A percentile compares a stretch with the other conserved stretches of the same genome.
These are phyloP conservation scores for Phenoliferia sp. DNA, from an alignment of 1,284 basidiomycete species.

Conservation along the genomic window DNA sequence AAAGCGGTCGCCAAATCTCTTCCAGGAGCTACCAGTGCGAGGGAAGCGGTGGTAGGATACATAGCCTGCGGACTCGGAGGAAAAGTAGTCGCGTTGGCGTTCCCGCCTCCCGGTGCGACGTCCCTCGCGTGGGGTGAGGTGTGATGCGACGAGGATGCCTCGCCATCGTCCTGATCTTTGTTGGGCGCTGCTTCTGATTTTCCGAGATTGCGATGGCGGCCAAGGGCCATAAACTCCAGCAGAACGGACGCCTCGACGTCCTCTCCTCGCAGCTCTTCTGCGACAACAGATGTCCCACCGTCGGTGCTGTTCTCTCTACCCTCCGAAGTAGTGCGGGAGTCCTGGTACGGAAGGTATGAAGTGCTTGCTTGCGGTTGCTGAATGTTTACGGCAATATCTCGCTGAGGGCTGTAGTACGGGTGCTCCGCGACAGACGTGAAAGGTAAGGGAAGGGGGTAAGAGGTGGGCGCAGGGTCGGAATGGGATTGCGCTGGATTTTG, in stretches of 20 bases:
- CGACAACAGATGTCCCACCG: background rate
- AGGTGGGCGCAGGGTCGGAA: background rate
- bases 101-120: background rate
- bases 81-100: no score
- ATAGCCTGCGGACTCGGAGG: background rate
- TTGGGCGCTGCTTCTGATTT: conserved; percentile 1
- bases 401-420: background rate
- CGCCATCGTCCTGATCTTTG: background rate
- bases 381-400: background rate
- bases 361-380: background rate
- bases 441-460: background rate
- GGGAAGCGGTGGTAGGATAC: background rate
- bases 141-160: no score
- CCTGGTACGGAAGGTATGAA: background rate
- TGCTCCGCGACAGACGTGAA: background rate
- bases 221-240: conserved; percentile 26
- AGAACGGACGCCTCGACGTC: conserved; percentile 22
- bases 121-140: background rate
- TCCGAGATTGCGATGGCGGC: conserved; percentile 12
- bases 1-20: background rate
- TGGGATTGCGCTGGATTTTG: no score
- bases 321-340: background rate
- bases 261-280: background rate
- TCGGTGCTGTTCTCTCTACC: background rate
- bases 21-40: background rate